Evolutionary conservation across 331 rosid species (phyloP).

Genomic region (Stylosanthes scabra): DNA sequence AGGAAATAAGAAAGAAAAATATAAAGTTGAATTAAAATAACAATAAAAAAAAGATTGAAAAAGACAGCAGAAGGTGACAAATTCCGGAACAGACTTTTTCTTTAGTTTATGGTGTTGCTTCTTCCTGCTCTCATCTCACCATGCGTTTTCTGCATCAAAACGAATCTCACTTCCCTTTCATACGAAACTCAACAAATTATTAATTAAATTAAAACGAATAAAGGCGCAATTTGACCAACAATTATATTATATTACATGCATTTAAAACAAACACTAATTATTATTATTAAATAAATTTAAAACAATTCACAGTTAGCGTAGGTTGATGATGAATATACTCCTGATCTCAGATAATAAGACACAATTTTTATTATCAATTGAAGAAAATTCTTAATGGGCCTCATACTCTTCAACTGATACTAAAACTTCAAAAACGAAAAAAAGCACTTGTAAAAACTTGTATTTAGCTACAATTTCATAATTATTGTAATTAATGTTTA

Average conservation of each 20-base stretch:
- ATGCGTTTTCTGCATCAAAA: constrained; percentile 39
- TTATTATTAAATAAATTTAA: neutral
- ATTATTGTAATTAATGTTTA: too few relatives aligned
- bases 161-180: constrained; percentile 53
- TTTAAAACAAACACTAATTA: neutral
- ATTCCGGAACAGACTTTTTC: constrained; percentile 43
- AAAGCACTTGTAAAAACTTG: too few relatives aligned
- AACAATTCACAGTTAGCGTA: too few relatives aligned
- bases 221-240: neutral
- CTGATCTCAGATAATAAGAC: too few relatives aligned
- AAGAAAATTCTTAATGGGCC: too few relatives aligned
- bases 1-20: constrained; percentile 3
- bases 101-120: constrained; percentile 30
- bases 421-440: too few relatives aligned
- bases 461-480: too few relatives aligned
- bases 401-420: too few relatives aligned
- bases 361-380: too few relatives aligned
- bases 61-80: constrained; percentile 67
- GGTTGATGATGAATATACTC: too few relatives aligned
- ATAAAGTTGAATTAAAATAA: constrained; percentile 41
- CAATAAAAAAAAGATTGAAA: constrained; percentile 36
- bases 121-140: constrained; percentile 29
- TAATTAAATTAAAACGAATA: neutral
- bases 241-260: constrained; percentile 13
- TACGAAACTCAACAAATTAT: too few relatives aligned